Evolutionary conservation across 805 yeast species (phyloP).

Genomic region (Metschnikowia hibisci): DNA sequence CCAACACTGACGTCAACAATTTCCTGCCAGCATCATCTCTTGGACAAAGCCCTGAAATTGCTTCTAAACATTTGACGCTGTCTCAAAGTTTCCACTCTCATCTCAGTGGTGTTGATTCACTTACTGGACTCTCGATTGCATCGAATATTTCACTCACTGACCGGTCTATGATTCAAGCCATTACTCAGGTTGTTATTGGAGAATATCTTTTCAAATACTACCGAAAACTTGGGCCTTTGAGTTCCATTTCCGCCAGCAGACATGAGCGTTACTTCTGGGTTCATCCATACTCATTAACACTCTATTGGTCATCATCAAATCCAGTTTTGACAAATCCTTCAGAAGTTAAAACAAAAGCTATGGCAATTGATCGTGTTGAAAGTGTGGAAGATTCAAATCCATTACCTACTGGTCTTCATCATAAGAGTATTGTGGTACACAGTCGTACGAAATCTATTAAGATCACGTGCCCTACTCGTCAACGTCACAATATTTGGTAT

Average conservation of each 20-base stretch:
- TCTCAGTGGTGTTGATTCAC: constrained; percentile 27
- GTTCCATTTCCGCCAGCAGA: constrained; percentile 70
- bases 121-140: constrained; percentile 44
- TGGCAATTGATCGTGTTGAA: constrained; percentile 75
- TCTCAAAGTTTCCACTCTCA: constrained; percentile 29
- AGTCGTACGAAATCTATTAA: constrained; percentile 65
- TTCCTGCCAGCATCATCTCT: constrained; percentile 20
- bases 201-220: constrained; percentile 85
- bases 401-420: constrained; percentile 81
- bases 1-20: constrained; percentile 21
- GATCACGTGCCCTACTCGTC: constrained; percentile 82
- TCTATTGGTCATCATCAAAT: constrained; percentile 83
- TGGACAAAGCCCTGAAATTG: constrained; percentile 1
- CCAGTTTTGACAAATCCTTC: constrained; percentile 72
- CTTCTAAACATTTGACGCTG: constrained; percentile 19
- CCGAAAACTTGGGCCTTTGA: constrained; percentile 70
- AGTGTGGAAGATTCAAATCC: constrained; percentile 83
- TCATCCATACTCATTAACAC: constrained; percentile 86
- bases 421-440: constrained; percentile 74
- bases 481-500: constrained; percentile 88
- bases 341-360: constrained; percentile 65
- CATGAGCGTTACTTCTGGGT: constrained; percentile 96
- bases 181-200: constrained; percentile 91
- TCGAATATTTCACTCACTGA: constrained; percentile 65
- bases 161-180: constrained; percentile 72